Evolutionary conservation across 805 yeast genomes (phyloP).

Genomic region (Komagataella mondaviorum): DNA sequence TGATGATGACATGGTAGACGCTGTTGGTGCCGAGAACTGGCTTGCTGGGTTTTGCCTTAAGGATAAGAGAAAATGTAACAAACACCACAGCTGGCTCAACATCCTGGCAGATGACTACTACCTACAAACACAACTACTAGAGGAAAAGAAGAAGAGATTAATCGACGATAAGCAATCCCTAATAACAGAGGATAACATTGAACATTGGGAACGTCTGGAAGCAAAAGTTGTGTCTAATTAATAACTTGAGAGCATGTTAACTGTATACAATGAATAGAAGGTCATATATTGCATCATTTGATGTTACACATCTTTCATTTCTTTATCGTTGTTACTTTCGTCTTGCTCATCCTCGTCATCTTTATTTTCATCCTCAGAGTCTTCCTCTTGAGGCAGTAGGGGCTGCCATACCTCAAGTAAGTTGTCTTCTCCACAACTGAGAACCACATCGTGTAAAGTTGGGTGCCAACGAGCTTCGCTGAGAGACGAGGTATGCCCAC

Average conservation of each 20-base stretch:
- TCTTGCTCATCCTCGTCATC: constrained; percentile 27
- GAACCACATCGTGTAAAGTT: constrained; percentile 37
- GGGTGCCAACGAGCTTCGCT: constrained; percentile 63
- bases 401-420: constrained; percentile 70
- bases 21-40: constrained; percentile 5
- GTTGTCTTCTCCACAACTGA: constrained; percentile 65
- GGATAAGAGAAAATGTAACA: constrained; percentile 41
- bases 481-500: constrained; percentile 69
- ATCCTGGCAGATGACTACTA: constrained; percentile 22
- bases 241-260: neutral
- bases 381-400: constrained; percentile 5
- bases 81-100: constrained; percentile 26
- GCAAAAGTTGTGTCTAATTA: neutral
- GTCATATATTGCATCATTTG: neutral
- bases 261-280: neutral
- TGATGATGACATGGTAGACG: constrained; percentile 3
- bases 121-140: constrained; percentile 15
- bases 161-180: constrained; percentile 13
- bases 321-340: constrained; percentile 12
- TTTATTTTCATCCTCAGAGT: constrained; percentile 25
- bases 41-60: constrained; percentile 26
- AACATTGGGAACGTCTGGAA: constrained; percentile 16
- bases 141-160: constrained; percentile 7
- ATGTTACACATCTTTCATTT: neutral
- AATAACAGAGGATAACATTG: constrained; percentile 23